Base-by-base conservation (phyloP, 805 yeast genomes). In the Candida alai region DNA sequence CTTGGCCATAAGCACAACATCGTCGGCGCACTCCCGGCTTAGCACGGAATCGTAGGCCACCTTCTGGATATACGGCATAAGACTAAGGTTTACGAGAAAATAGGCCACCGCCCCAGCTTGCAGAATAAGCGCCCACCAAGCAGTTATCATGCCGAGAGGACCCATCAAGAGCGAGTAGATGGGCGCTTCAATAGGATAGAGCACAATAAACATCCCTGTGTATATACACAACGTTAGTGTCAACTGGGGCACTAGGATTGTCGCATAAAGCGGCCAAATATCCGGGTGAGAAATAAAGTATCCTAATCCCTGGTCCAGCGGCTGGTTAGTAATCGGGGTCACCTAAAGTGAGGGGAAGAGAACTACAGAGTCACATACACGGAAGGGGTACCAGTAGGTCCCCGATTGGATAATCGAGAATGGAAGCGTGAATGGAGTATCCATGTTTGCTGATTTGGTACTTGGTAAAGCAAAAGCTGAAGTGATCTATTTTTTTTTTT, bases 61-160 rank as follows among this genome's bases (percentile, higher is more conserved):
- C 27, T 58, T 61, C 43, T 73, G 67, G 5, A 77, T 68, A 5
- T 64, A 60, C 0, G 78, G 76, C 52, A 72, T 59, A n/a, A 74
- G 48, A 2, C 69, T 36, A 12, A 56, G 42, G n/a, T 60, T 56
- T 10, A 73, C 63, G 3, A 73, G 34, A n/a, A 69, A 51, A 6
- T 60, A 56, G 3, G 78, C 60, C 2, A 73, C 49, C 16, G 60
- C 54, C 6, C 66, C 58, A 8, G 73, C 50, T 36, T 66, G 65
- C 41, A 68, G 75, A 14, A 71, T 42, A 19, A 71, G 56, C 2
- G 71, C 54, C 10, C 67, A 43, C 62, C 70, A 62, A 0, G 78
- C 70, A 12, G 69, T 57, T 10, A 73, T 28, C 2, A 73, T 21
- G 1, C 78, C 80, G 9, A 69, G 47, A 0, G 82, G 81, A 2